phyloP scores from a whole-genome alignment of 2,329 filamentous ascomycete genomes.

The Calonectria leucothoes region DNA sequence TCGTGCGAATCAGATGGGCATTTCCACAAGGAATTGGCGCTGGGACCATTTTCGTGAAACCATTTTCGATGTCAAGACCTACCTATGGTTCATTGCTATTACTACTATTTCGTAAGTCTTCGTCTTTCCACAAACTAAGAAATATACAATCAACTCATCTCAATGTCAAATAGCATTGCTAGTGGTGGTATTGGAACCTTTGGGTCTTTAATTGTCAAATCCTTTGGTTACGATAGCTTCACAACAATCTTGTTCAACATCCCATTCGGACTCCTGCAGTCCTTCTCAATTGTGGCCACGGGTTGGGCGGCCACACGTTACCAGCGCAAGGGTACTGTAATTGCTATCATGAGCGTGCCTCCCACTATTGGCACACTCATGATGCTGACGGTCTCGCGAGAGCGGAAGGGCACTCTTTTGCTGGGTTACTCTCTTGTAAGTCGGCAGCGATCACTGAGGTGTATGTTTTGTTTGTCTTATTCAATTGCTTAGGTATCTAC shows the following conservation, averaged over 20 bases:
- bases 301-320: conserved; percentile 66
- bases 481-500: conserved; percentile 42
- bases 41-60: conserved; percentile 56
- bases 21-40: conserved; percentile 52
- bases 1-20: conserved; percentile 61
- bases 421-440: conserved; percentile 68
- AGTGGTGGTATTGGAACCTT: conserved; percentile 70
- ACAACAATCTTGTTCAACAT: conserved; percentile 71
- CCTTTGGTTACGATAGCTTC: conserved; percentile 67
- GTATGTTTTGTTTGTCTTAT: not conserved
- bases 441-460: too few species aligned
- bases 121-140: fast-evolving
- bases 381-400: conserved; percentile 59
- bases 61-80: conserved; percentile 54
- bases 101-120: conserved; percentile 62
- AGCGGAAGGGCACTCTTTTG: conserved; percentile 61
- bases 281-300: conserved; percentile 68
- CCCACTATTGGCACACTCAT: conserved; percentile 68
- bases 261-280: conserved; percentile 69
- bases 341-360: conserved; percentile 65
- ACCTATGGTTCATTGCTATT: conserved; percentile 57
- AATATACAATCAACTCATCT: not conserved
- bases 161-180: conserved; percentile 49
- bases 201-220: conserved; percentile 67
- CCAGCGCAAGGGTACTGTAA: conserved; percentile 66